phyloP scores from a whole-genome alignment of 305 asterid species.

The Lippia alba region DNA sequence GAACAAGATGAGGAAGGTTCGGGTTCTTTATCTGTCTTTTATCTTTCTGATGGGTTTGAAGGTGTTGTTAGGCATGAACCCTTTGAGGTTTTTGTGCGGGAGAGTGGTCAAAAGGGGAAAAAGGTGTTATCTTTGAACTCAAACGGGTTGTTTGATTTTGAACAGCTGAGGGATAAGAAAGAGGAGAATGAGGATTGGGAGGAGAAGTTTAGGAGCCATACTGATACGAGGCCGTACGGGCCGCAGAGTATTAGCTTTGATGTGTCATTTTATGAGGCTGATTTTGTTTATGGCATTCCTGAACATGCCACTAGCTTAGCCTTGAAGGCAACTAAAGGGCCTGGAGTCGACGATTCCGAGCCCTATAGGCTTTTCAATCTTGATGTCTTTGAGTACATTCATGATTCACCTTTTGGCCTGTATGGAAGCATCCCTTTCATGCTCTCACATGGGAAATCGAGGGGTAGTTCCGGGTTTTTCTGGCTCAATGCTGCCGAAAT shows the following conservation, averaged over 20 bases:
- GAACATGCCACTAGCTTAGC: conserved; percentile 95
- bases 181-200: conserved; percentile 90
- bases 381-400: conserved; percentile 87
- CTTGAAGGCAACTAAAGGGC: conserved; percentile 86
- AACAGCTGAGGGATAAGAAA: conserved; percentile 72
- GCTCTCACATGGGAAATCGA: conserved; percentile 82
- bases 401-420: conserved; percentile 93
- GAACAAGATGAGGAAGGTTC: conserved; percentile 62
- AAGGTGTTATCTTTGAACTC: conserved; percentile 84
- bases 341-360: conserved; percentile 85
- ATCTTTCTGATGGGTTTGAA: conserved; percentile 84
- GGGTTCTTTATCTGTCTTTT: conserved; percentile 58
- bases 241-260: conserved; percentile 81
- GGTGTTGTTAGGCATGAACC: conserved; percentile 90
- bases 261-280: conserved; percentile 45
- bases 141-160: conserved; percentile 89
- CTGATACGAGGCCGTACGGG: conserved; percentile 87
- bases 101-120: conserved; percentile 62
- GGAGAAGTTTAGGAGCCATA: conserved; percentile 85
- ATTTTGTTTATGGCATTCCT: conserved; percentile 94
- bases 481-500: conserved; percentile 99
- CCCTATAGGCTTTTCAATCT: conserved; percentile 94
- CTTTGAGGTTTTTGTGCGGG: conserved; percentile 89
- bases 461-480: conserved; percentile 94
- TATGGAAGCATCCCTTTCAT: conserved; percentile 92